A percentile compares a stretch with the other conserved stretches of the same genome.
Conservation (phyloP, 1,284 basidiomycete species). For the Fistulinella cinereoalba region DNA sequence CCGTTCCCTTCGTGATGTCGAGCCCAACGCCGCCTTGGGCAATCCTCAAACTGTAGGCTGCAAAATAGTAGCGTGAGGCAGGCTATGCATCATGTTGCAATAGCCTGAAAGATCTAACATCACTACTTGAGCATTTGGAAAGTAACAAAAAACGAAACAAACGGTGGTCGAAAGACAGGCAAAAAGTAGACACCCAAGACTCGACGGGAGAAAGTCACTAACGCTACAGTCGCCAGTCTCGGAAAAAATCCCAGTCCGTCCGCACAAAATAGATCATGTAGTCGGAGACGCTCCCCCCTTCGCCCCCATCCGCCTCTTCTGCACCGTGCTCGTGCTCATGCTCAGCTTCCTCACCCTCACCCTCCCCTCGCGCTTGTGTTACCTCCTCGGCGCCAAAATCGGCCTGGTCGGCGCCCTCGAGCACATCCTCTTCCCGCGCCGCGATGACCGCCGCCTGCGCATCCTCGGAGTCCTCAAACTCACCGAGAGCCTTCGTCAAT, state of each 20-base stretch:
- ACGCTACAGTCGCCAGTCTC: constrained; percentile 59
- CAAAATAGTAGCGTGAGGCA: too few species aligned
- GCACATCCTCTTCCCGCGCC: constrained; percentile 64
- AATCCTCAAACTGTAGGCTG: too few species aligned
- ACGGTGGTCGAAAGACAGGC: too few species aligned
- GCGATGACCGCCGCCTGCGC: constrained; percentile 79
- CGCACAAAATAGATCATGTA: constrained; percentile 84
- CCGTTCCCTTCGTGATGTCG: too few species aligned
- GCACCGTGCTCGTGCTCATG: constrained; percentile 30
- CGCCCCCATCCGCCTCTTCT: constrained; percentile 47
- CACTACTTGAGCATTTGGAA: too few species aligned
- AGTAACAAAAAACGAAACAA: too few species aligned
- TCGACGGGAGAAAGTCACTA: too few species aligned
- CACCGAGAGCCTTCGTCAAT: constrained; percentile 68
- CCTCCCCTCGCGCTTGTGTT: constrained; percentile 19
- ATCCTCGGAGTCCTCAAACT: constrained; percentile 89
- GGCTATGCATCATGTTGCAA: too few species aligned
- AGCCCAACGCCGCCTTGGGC: too few species aligned
- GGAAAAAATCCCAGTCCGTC: constrained; percentile 76
- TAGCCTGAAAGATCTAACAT: too few species aligned
- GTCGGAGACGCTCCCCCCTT: constrained; percentile 72
- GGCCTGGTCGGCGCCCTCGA: constrained; percentile 73
- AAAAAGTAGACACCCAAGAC: too few species aligned
- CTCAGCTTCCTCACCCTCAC: constrained; percentile 31
- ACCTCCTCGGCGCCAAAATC: constrained; percentile 58